These are phyloP conservation scores for Termitomyces titanicus DNA, from an alignment of 768 basidiomycete species.

Conservation along the genomic window DNA sequence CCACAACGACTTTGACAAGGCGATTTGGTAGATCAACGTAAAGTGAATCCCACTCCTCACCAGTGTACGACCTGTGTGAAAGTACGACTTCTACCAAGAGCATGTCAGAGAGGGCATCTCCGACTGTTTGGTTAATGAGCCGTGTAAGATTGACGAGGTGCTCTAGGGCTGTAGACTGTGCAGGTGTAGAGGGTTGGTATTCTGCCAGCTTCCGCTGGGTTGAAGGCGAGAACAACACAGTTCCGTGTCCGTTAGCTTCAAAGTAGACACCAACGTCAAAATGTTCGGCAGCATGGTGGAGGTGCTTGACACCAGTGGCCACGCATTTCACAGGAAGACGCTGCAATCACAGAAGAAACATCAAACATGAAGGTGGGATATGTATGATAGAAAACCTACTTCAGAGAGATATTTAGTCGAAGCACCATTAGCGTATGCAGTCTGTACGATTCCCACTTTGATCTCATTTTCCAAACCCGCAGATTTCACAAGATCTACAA, in stretches of 20 bases:
- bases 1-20: slow-evolving; percentile 88
- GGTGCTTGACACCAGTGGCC: slow-evolving; percentile 94
- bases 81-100: slow-evolving; percentile 92
- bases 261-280: slow-evolving; percentile 98
- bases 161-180: slow-evolving; percentile 75
- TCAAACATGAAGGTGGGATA: not conserved
- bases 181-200: slow-evolving; percentile 75
- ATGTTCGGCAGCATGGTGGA: slow-evolving; percentile 94
- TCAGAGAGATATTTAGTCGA: slow-evolving; percentile 90
- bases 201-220: slow-evolving; percentile 59
- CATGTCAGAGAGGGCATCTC: slow-evolving; percentile 95
- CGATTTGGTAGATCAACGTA: slow-evolving; percentile 95
- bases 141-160: slow-evolving; percentile 75
- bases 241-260: slow-evolving; percentile 98
- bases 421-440: slow-evolving; percentile 96
- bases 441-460: slow-evolving; percentile 94
- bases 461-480: slow-evolving; percentile 76
- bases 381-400: slow-evolving; percentile 38
- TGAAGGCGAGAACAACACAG: slow-evolving; percentile 85
- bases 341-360: slow-evolving; percentile 34
- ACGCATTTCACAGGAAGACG: slow-evolving; percentile 94
- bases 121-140: slow-evolving; percentile 97
- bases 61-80: slow-evolving; percentile 81
- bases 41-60: slow-evolving; percentile 85
- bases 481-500: slow-evolving; percentile 83